Conservation (phyloP, 257 asterid genomes). For the Salvia hispanica region DNA sequence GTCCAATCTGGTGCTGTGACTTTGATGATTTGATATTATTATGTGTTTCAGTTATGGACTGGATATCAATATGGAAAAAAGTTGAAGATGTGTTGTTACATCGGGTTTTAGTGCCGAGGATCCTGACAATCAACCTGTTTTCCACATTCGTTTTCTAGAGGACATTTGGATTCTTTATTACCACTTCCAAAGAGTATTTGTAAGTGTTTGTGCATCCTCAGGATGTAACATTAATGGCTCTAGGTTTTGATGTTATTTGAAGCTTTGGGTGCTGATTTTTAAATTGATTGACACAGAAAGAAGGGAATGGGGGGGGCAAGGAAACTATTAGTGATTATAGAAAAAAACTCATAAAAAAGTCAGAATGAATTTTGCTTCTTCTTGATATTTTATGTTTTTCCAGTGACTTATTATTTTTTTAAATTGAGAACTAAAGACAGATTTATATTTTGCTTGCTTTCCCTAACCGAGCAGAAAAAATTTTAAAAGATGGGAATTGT, state of each 20-base stretch:
- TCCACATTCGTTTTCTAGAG: conserved; percentile 77
- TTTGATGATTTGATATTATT: conserved; percentile 26
- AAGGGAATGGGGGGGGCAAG: background rate
- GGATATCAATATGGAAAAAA: conserved; percentile 80
- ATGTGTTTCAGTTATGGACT: conserved; percentile 64
- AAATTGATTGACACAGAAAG: background rate
- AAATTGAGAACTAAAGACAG: background rate
- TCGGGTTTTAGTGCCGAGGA: conserved; percentile 73
- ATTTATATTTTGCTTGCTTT: background rate
- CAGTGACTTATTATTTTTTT: background rate
- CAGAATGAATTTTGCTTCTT: background rate
- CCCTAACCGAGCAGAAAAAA: conserved; percentile 19
- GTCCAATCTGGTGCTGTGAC: conserved; percentile 20
- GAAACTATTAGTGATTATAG: conserved; percentile 13
- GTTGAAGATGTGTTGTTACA: conserved; percentile 91
- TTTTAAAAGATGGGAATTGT: conserved; percentile 11
- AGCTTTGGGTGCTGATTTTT: background rate
- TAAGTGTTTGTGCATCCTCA: background rate
- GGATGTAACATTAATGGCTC: background rate
- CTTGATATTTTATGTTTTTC: conserved; percentile 16
- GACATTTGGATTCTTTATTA: conserved; percentile 38
- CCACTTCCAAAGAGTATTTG: background rate
- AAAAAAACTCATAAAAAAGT: background rate
- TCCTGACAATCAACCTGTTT: conserved; percentile 74
- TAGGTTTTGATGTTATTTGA: conserved; percentile 15